phyloP scores from a whole-genome alignment of 768 basidiomycete genomes.

The Mrakia gelida region DNA sequence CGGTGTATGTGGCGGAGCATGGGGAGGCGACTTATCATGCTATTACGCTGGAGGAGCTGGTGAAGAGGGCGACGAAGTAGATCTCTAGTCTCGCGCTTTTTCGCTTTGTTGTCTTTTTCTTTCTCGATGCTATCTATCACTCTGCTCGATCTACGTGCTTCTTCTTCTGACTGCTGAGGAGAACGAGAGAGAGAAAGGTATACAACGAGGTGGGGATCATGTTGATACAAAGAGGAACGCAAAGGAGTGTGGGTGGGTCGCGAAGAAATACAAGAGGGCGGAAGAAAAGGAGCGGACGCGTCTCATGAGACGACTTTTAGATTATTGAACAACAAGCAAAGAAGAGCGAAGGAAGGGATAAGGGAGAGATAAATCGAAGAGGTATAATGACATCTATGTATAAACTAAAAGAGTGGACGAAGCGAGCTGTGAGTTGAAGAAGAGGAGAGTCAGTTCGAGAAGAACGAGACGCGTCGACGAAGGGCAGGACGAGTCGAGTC shows the following conservation, averaged over 20 bases:
- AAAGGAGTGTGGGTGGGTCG: background rate
- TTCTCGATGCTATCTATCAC: background rate
- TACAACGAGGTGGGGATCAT: background rate
- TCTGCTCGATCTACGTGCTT: background rate
- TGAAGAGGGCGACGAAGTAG: slow-evolving; percentile 45
- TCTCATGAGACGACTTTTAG: background rate
- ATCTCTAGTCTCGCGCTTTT: background rate
- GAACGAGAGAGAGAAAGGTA: background rate
- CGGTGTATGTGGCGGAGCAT: slow-evolving; percentile 67
- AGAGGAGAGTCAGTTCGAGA: background rate
- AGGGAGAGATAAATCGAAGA: background rate
- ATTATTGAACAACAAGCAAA: background rate
- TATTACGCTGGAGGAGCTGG: slow-evolving; percentile 84
- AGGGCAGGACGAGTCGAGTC: background rate
- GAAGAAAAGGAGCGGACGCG: background rate
- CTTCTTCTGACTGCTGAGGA: background rate
- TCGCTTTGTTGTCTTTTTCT: background rate
- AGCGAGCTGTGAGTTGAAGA: background rate
- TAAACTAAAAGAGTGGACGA: background rate
- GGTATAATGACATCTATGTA: background rate
- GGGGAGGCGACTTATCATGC: slow-evolving; percentile 64
- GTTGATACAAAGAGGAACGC: background rate
- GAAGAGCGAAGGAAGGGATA: background rate
- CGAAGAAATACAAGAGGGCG: background rate
- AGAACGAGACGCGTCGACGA: background rate